These are phyloP conservation scores for Curvularia hawaiiensis DNA, from an alignment of 2,329 filamentous ascomycete species.

Conservation along the genomic window DNA sequence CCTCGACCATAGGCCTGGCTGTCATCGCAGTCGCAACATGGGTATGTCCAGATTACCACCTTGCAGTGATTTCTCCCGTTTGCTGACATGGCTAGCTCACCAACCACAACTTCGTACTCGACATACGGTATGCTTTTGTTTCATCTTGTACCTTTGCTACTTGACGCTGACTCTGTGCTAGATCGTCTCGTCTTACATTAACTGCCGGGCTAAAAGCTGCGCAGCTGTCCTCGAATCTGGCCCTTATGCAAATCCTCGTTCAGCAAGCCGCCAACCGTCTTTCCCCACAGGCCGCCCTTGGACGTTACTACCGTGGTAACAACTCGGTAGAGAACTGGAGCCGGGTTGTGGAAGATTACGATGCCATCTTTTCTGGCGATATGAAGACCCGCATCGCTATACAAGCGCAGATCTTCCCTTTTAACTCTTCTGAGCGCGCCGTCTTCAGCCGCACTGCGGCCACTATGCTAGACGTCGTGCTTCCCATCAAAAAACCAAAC, in stretches of 20 bases:
- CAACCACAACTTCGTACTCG: slow-evolving; percentile 65
- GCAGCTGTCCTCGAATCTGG: slow-evolving; percentile 77
- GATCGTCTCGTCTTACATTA: slow-evolving; percentile 68
- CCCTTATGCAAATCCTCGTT: slow-evolving; percentile 77
- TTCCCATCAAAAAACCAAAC: slow-evolving; percentile 68
- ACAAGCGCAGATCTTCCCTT: slow-evolving; percentile 75
- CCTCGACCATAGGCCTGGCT: slow-evolving; percentile 74
- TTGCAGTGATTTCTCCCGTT: slow-evolving; percentile 5
- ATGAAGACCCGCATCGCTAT: slow-evolving; percentile 59
- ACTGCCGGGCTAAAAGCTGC: slow-evolving; percentile 87
- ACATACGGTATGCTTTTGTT: slow-evolving; percentile 51
- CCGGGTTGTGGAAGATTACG: slow-evolving; percentile 66
- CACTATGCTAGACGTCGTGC: slow-evolving; percentile 54
- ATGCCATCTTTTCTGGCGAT: slow-evolving; percentile 69
- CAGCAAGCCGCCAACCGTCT: slow-evolving; percentile 71
- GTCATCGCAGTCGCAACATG: slow-evolving; percentile 79
- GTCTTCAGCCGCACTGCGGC: slow-evolving; percentile 53
- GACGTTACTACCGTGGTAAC: slow-evolving; percentile 62
- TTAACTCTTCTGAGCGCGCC: slow-evolving; percentile 62
- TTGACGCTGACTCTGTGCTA: slow-evolving; percentile 21
- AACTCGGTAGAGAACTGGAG: slow-evolving; percentile 62
- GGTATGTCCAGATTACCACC: slow-evolving; percentile 33
- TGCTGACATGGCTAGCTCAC: slow-evolving; percentile 53
- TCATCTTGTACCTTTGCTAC: accelerated
- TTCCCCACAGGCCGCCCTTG: slow-evolving; percentile 58